phyloP scores from a whole-genome alignment of 2,329 filamentous ascomycete species.

The Talaromyces funiculosus region DNA sequence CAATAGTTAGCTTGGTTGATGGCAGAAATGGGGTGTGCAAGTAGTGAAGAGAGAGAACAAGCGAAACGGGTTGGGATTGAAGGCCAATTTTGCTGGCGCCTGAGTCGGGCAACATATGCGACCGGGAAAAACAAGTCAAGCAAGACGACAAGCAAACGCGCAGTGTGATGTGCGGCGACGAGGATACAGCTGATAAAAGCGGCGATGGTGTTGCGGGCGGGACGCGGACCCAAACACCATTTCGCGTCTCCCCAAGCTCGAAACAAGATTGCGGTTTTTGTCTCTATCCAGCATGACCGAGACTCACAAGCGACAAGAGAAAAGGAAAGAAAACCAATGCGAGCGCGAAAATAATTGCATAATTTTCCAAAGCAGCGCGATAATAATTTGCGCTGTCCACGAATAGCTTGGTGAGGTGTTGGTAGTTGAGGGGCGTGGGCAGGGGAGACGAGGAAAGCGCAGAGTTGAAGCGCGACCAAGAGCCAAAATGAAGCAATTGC shows the following conservation, averaged over 20 bases:
- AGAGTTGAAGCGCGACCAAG: constrained; percentile 19
- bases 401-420: not conserved
- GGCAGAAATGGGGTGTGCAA: not conserved
- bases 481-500: constrained; percentile 20
- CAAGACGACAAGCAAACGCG: constrained; percentile 1
- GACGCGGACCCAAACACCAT: constrained; percentile 15
- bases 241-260: constrained; percentile 9
- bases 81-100: not conserved
- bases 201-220: constrained; percentile 5
- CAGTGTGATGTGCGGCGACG: constrained; percentile 1
- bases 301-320: not conserved
- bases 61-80: not conserved
- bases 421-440: constrained; percentile 9
- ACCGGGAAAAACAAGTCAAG: constrained; percentile 9
- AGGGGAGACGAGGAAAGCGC: not conserved
- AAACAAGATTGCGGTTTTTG: not conserved
- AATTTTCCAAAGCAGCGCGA: not conserved
- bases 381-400: not conserved
- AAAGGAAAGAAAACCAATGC: not conserved
- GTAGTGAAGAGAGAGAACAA: not conserved
- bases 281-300: not conserved
- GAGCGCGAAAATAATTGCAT: not conserved
- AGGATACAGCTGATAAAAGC: not conserved
- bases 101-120: constrained; percentile 3
- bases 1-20: not conserved